Conservation (phyloP, 1,284 basidiomycete genomes). For the Prillingera fragicola region DNA sequence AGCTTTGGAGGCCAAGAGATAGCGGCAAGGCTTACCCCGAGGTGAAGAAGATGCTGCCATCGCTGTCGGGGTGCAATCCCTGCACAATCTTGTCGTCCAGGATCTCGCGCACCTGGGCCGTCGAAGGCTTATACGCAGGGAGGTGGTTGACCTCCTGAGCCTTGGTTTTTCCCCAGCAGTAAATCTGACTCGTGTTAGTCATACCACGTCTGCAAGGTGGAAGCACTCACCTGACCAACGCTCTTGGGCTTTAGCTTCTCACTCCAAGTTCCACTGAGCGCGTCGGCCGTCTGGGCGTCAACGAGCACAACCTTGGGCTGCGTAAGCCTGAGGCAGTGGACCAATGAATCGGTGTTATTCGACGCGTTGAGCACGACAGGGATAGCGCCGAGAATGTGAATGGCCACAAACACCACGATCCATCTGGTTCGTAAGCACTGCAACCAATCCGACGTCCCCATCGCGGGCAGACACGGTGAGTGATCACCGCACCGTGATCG, state of each 20-base stretch:
- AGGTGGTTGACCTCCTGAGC: neutral
- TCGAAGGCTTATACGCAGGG: neutral
- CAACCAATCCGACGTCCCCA: neutral
- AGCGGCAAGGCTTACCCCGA: conserved; percentile 6
- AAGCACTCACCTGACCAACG: too few relatives aligned
- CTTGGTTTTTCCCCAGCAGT: conserved; percentile 7
- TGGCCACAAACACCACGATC: conserved; percentile 33
- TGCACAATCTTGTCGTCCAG: conserved; percentile 6
- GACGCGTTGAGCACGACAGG: conserved; percentile 38
- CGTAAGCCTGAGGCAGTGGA: conserved; percentile 30
- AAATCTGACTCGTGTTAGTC: too few relatives aligned
- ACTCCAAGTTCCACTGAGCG: conserved; percentile 15
- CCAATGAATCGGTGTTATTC: conserved; percentile 10
- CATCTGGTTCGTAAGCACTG: conserved; percentile 19
- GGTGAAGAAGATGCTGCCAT: conserved; percentile 42
- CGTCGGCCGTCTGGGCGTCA: conserved; percentile 27
- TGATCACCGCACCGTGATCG: too few relatives aligned
- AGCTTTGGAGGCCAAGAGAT: neutral
- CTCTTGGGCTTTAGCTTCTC: neutral
- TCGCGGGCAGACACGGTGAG: neutral
- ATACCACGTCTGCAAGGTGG: too few relatives aligned
- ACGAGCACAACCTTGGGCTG: conserved; percentile 30
- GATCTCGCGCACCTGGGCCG: conserved; percentile 7
- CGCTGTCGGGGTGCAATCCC: conserved; percentile 25
- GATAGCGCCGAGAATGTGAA: conserved; percentile 37